Base-by-base conservation (phyloP, 768 basidiomycete species). In the Coprinellus micaceus region DNA sequence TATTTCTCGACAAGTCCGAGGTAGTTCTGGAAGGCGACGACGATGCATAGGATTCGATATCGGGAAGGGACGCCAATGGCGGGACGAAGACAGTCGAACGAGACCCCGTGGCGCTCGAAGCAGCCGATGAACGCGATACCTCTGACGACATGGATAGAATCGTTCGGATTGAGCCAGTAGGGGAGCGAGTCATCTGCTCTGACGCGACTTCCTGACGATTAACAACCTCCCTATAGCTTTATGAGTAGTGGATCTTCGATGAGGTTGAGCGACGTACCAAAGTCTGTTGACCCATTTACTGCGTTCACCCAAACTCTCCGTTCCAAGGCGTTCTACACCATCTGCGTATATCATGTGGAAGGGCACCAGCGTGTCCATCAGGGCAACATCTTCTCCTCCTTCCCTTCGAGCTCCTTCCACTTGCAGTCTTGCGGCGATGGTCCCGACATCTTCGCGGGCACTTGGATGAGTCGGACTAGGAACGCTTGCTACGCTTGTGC, bases 331-430 rank as follows among this genome's bases (percentile, higher is more conserved):
- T 67, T 97, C 94, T 1, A 94, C 85, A 1, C 94, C 94, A 67
- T 97, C 94, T 11, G 82, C 80, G 66, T 97, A 97, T 33, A 94
- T 66, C 76, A 97, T 81, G 67, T 95, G 93, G 71, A 97, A 96
- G 0, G 94, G 94, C 55, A 91, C 91, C 3, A 96, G 67, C 56
- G 84, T 79, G 58, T 94, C 88, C 75, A 87, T 74, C 58, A 91
- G 67, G 54, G 77, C 71, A 63, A 76, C 69, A 55, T 75, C 71
- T 62, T 77, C 77, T 50, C 74, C 59, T 17, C 45, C 40, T n/a
- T 53, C 52, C 21, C 52, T 41, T 21, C 52, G 4, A 13, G 41
- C 17, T 65, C 65, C 78, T 24, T 73, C 69, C 52, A 78, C 81
- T 66, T 91, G 87, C 52, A 77, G 70, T 55, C 77, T 75, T 1